Evolutionary conservation across 306 rosid genomes (phyloP).

Genomic region (Vigna radiata): DNA sequence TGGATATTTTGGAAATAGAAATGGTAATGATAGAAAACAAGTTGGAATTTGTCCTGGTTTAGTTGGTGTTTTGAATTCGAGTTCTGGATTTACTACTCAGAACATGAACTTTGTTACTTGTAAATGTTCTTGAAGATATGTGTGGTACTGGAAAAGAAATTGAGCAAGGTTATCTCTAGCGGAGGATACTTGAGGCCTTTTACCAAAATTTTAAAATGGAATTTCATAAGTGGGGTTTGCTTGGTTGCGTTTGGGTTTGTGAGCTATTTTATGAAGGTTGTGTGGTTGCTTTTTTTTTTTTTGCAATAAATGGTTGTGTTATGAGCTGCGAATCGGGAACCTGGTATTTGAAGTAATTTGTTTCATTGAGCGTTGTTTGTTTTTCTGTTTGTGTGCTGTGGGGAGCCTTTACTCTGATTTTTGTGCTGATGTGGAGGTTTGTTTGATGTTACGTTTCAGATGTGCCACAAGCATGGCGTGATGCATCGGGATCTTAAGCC

Average conservation of each 20-base stretch:
- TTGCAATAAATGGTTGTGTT: not conserved
- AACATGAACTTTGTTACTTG: too few relatives aligned
- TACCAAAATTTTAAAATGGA: not conserved
- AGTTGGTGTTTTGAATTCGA: not conserved
- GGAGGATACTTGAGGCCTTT: not conserved
- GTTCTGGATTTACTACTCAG: not conserved
- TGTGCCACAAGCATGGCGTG: conserved; percentile 95
- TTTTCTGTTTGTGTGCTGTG: conserved; percentile 16
- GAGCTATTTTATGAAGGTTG: conserved; percentile 29
- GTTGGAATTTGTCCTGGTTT: not conserved
- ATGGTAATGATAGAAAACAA: too few relatives aligned
- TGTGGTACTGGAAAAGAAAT: too few relatives aligned
- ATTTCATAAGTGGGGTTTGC: not conserved
- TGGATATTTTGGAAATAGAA: not conserved
- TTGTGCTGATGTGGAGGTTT: conserved; percentile 10
- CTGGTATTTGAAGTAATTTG: not conserved
- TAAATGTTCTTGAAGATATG: not conserved
- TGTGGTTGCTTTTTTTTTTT: not conserved
- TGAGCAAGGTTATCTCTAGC: not conserved
- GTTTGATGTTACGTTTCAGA: conserved; percentile 55
- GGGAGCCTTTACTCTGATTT: not conserved
- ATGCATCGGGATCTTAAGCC: conserved; percentile 98
- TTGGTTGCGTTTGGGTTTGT: not conserved
- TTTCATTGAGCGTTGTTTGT: not conserved
- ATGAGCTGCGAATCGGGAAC: not conserved